phyloP scores from a whole-genome alignment of 306 rosid species.

The Quercus variabilis region DNA sequence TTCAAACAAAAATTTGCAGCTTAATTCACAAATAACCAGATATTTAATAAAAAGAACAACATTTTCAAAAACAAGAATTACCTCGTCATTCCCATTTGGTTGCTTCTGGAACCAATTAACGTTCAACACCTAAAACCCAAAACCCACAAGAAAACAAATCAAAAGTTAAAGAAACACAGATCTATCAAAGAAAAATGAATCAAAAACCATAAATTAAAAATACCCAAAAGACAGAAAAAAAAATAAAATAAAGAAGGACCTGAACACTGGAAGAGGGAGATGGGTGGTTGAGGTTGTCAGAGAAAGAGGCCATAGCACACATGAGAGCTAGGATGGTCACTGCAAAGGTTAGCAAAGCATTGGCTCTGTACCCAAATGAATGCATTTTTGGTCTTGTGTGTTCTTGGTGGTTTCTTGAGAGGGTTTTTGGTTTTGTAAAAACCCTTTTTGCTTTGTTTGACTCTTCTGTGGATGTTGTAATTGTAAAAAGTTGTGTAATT shows the following conservation, averaged over 20 bases:
- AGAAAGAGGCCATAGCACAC: constrained; percentile 73
- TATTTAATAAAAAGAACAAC: not conserved
- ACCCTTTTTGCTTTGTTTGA: not conserved
- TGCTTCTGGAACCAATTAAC: constrained; percentile 92
- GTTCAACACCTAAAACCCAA: constrained; percentile 53
- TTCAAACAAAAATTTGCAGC: not conserved
- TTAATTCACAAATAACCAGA: not conserved
- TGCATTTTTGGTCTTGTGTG: constrained; percentile 47
- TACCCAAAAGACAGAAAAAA: not conserved
- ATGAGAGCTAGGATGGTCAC: constrained; percentile 77
- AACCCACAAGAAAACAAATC: not conserved
- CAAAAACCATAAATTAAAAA: not conserved
- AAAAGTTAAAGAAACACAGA: constrained; percentile 21
- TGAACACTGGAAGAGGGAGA: constrained; percentile 69
- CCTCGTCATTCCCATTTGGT: constrained; percentile 90
- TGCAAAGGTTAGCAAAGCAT: constrained; percentile 76
- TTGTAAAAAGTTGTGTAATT: no score
- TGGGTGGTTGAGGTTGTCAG: constrained; percentile 69
- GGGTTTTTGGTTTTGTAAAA: not conserved
- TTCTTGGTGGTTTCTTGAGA: not conserved
- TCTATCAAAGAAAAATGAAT: not conserved
- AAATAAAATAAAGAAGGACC: constrained; percentile 19
- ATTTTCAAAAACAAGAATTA: not conserved
- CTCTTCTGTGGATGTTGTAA: not conserved
- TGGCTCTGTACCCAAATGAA: constrained; percentile 84